These are phyloP conservation scores for Podaxis rugospora DNA, from an alignment of 768 basidiomycete species.

Conservation along the genomic window DNA sequence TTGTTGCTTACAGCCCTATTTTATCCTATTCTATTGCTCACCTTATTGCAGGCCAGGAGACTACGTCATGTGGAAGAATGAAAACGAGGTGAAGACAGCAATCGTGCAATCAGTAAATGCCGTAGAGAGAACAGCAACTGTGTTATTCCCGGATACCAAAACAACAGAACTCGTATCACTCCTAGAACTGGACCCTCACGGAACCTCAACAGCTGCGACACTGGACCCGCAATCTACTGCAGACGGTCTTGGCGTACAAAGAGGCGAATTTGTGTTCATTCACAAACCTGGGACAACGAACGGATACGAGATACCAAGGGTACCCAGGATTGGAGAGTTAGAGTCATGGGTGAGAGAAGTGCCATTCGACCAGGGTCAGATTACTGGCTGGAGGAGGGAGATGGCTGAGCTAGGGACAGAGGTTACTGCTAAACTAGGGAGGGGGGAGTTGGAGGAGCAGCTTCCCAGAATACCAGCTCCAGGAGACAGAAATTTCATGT, in stretches of 20 bases:
- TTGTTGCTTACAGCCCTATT: background rate
- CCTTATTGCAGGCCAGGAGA: conserved; percentile 74
- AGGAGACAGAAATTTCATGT: conserved; percentile 46
- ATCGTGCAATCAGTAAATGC: conserved; percentile 80
- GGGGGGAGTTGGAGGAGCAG: conserved; percentile 33
- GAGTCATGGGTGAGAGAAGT: conserved; percentile 74
- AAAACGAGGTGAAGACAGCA: conserved; percentile 60
- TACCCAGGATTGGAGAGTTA: conserved; percentile 83
- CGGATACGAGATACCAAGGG: conserved; percentile 59
- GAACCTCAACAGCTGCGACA: conserved; percentile 48
- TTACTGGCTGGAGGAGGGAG: conserved; percentile 68
- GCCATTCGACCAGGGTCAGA: conserved; percentile 45
- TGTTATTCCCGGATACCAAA: conserved; percentile 53
- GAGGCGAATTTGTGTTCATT: conserved; percentile 83
- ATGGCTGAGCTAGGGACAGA: conserved; percentile 61
- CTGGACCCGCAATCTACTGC: conserved; percentile 33
- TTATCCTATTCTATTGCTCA: conserved; percentile 10
- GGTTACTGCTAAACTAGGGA: conserved; percentile 45
- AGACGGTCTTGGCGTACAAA: conserved; percentile 73
- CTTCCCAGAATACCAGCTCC: conserved; percentile 37
- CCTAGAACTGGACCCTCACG: conserved; percentile 87
- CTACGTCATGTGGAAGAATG: conserved; percentile 79
- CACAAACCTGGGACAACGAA: conserved; percentile 69
- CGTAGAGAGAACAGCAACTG: conserved; percentile 60
- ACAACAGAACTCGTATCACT: conserved; percentile 67